Evolutionary conservation across 768 basidiomycete species (phyloP).

Genomic region (Gautieria morchelliformis): DNA sequence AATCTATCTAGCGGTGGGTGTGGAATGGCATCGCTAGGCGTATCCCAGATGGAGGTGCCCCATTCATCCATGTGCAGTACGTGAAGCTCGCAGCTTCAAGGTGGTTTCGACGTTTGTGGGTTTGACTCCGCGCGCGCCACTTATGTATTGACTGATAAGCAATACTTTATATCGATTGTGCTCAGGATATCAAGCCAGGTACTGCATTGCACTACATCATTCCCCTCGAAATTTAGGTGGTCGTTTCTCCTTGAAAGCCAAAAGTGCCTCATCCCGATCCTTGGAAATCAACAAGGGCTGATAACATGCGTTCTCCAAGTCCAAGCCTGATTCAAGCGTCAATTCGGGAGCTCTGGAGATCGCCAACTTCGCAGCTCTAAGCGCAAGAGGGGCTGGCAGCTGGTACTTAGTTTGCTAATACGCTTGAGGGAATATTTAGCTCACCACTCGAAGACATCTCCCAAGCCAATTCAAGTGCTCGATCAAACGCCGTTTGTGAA

Average conservation of each 20-base stretch:
- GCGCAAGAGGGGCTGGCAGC: conserved; percentile 65
- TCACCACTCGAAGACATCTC: conserved; percentile 61
- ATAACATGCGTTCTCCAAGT: conserved; percentile 82
- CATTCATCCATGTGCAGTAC: conserved; percentile 6
- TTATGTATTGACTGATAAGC: too few relatives aligned
- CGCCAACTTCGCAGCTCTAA: conserved; percentile 81
- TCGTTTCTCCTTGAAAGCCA: conserved; percentile 82
- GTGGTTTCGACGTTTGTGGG: neutral
- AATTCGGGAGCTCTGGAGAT: conserved; percentile 75
- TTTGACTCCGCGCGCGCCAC: neutral
- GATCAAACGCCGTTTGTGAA: conserved; percentile 53
- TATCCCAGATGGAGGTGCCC: conserved; percentile 8
- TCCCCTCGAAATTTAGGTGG: conserved; percentile 73
- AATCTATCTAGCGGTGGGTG: neutral
- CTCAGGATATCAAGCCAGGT: too few relatives aligned
- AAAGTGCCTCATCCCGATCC: conserved; percentile 76
- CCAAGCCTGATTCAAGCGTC: conserved; percentile 78
- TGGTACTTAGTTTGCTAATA: neutral
- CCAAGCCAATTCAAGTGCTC: conserved; percentile 59
- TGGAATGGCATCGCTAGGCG: neutral
- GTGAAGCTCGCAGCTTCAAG: neutral
- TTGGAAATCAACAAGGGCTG: conserved; percentile 63
- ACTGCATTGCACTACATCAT: conserved; percentile 24
- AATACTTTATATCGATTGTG: too few relatives aligned
- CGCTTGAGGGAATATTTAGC: conserved; percentile 8